Percentiles rank a stretch among this genome's conserved stretches.
These are phyloP conservation scores for Podospora bellae-mahoneyi DNA, from an alignment of 495 filamentous ascomycete genomes.

Conservation along the genomic window DNA sequence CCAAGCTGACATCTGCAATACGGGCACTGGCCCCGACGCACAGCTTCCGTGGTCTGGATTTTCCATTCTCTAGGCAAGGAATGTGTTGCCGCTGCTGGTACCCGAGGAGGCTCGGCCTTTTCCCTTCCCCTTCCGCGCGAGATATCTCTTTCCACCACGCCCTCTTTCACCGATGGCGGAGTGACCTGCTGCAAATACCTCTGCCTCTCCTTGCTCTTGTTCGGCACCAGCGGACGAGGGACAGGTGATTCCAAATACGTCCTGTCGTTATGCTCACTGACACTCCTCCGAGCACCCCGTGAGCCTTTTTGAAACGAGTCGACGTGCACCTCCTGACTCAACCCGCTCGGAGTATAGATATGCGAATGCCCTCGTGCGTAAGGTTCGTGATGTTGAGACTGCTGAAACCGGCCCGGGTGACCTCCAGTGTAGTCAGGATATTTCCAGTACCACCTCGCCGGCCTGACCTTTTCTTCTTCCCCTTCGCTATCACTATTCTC, in stretches of 20 bases:
- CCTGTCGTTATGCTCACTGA: not conserved
- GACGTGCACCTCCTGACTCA: not conserved
- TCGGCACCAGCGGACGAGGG: not conserved
- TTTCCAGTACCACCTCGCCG: not conserved
- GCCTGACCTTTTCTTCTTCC: not conserved
- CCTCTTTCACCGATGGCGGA: not conserved
- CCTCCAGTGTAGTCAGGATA: not conserved
- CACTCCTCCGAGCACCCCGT: not conserved
- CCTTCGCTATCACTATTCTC: not conserved
- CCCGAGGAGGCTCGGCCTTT: not conserved
- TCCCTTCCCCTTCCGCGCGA: not conserved
- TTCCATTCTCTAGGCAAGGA: not conserved
- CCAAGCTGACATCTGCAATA: not conserved
- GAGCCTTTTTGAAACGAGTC: not conserved
- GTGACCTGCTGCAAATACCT: not conserved
- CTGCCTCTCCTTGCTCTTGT: not conserved
- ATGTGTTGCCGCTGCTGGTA: not conserved
- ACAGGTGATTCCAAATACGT: not conserved
- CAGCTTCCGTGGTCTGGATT: not conserved
- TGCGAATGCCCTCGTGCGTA: not conserved
- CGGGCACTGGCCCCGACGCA: not conserved
- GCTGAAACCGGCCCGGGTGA: not conserved
- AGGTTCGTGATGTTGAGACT: not conserved
- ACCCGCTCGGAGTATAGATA: not conserved
- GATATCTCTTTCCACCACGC: not conserved